A percentile compares a stretch with the other conserved stretches of the same genome.
These are phyloP conservation scores for Kokia cookei DNA, from an alignment of 441 rosid species.

Conservation along the genomic window DNA sequence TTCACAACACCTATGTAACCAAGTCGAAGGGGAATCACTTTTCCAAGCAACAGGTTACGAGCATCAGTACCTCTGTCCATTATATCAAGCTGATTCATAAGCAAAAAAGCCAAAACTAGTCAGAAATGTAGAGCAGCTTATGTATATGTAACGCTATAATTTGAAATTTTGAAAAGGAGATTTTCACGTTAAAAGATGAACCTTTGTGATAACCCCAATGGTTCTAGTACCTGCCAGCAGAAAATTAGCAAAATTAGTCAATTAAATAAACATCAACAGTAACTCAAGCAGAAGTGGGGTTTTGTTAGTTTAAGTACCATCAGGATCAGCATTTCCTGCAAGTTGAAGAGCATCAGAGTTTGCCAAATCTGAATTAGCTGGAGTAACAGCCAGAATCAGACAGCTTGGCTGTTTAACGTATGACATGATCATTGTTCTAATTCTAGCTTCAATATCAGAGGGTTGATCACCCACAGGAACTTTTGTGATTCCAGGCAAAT, in stretches of 20 bases:
- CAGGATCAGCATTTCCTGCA: constrained; percentile 89
- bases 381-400: constrained; percentile 76
- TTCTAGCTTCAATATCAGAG: constrained; percentile 80
- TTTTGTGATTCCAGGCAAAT: constrained; percentile 88
- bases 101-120: constrained; percentile 13
- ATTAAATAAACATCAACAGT: neutral
- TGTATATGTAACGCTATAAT: neutral
- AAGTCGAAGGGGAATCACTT: constrained; percentile 78
- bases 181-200: constrained; percentile 17
- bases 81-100: constrained; percentile 64
- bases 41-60: constrained; percentile 72
- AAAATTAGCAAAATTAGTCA: constrained; percentile 4
- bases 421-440: constrained; percentile 90
- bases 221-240: constrained; percentile 61
- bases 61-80: constrained; percentile 99
- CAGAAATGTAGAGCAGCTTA: constrained; percentile 6
- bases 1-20: constrained; percentile 87
- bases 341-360: constrained; percentile 93
- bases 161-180: constrained; percentile 3
- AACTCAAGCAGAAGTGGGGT: neutral
- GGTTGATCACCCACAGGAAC: constrained; percentile 97
- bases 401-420: constrained; percentile 82
- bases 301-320: constrained; percentile 40
- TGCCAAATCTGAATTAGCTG: constrained; percentile 91
- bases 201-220: constrained; percentile 86